A percentile compares a stretch with the other conserved stretches of the same genome.
Evolutionary conservation across 305 asterid species (phyloP).

Genomic region (Rubia balearica): DNA sequence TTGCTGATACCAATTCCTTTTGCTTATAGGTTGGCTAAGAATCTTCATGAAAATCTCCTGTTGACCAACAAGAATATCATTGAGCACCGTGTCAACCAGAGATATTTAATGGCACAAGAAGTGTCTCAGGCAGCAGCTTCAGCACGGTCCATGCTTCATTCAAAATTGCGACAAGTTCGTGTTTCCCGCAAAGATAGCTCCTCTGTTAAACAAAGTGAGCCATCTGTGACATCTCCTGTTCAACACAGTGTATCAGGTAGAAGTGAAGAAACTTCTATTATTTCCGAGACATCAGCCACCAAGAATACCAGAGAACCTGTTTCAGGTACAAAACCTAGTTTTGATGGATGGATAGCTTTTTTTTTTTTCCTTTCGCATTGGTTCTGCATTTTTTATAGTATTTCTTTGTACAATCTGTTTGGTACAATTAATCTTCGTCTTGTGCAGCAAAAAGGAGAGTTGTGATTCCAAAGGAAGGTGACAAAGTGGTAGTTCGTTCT

Average conservation of each 20-base stretch:
- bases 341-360: not conserved
- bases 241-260: conserved; percentile 18
- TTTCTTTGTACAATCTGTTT: not conserved
- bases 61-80: conserved; percentile 41
- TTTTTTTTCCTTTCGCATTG: not conserved
- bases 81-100: conserved; percentile 47
- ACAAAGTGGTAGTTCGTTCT: conserved; percentile 69
- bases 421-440: conserved; percentile 10
- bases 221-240: conserved; percentile 6
- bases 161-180: conserved; percentile 56
- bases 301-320: conserved; percentile 27
- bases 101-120: conserved; percentile 55
- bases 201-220: conserved; percentile 7
- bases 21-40: conserved; percentile 57
- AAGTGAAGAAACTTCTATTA: conserved; percentile 25
- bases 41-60: conserved; percentile 52
- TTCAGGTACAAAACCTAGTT: conserved; percentile 35
- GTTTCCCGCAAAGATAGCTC: conserved; percentile 18
- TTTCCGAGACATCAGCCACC: conserved; percentile 26
- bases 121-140: conserved; percentile 56
- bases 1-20: not conserved
- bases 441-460: conserved; percentile 34
- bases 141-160: conserved; percentile 80
- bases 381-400: not conserved
- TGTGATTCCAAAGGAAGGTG: conserved; percentile 64